Conservation (phyloP, 2,329 filamentous ascomycete genomes). For the Emericellopsis cladophorae region DNA sequence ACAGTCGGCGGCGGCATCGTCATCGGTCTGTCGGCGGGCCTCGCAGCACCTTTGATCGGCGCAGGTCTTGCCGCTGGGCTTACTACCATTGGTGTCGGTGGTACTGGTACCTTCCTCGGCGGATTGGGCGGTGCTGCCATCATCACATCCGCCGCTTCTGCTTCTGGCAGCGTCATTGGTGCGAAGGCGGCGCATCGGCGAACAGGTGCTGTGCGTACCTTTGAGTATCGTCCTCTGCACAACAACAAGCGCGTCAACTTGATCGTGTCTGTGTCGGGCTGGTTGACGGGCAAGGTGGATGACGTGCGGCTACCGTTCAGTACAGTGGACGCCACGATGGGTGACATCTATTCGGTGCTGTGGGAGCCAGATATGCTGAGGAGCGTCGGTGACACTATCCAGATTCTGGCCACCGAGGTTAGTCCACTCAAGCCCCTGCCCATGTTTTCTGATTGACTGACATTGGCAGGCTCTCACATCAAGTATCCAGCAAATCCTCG, state of each 20-base stretch:
- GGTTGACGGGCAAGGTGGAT: slow-evolving; percentile 97
- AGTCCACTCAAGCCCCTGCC: slow-evolving; percentile 17
- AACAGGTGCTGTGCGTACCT: slow-evolving; percentile 87
- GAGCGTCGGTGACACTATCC: slow-evolving; percentile 97
- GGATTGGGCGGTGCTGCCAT: slow-evolving; percentile 87
- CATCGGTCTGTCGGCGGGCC: slow-evolving; percentile 85
- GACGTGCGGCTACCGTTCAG: slow-evolving; percentile 92
- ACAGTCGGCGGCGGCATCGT: slow-evolving; percentile 92
- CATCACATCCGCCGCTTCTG: slow-evolving; percentile 79
- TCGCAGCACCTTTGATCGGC: slow-evolving; percentile 87
- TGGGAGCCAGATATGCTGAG: slow-evolving; percentile 98
- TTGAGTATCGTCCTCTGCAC: slow-evolving; percentile 90
- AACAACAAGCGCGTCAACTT: slow-evolving; percentile 97
- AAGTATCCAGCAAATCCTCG: slow-evolving; percentile 89
- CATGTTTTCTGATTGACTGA: not conserved
- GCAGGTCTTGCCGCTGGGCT: slow-evolving; percentile 89
- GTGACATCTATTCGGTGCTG: slow-evolving; percentile 88
- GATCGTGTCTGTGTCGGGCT: slow-evolving; percentile 88
- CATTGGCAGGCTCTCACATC: slow-evolving; percentile 68
- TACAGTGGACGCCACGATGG: slow-evolving; percentile 95
- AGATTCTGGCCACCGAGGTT: slow-evolving; percentile 94
- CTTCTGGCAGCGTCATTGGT: slow-evolving; percentile 79
- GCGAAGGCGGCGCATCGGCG: slow-evolving; percentile 74
- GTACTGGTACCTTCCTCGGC: slow-evolving; percentile 79
- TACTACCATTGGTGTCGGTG: slow-evolving; percentile 84